These are phyloP conservation scores for Cercophora newfieldiana DNA, from an alignment of 495 filamentous ascomycete species.

Conservation along the genomic window DNA sequence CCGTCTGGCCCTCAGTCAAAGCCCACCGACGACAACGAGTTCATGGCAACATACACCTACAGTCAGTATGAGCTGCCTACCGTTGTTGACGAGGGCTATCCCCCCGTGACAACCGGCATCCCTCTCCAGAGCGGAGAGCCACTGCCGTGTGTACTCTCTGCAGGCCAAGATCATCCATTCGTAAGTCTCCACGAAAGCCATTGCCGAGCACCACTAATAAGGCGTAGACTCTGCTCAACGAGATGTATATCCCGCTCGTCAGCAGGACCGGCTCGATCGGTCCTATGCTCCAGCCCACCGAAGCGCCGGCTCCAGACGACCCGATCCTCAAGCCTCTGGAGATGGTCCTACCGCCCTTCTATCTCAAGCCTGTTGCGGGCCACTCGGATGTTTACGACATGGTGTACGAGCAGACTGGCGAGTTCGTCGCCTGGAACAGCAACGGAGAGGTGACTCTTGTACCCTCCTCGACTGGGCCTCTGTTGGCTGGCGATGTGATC, in stretches of 20 bases:
- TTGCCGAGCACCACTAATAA: neutral
- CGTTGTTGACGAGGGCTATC: neutral
- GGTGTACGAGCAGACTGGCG: neutral
- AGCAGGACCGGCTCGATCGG: constrained; percentile 8
- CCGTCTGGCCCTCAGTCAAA: neutral
- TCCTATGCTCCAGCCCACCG: constrained; percentile 1
- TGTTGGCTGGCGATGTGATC: neutral
- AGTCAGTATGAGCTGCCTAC: neutral
- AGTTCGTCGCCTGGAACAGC: neutral
- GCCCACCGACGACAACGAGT: constrained; percentile 4
- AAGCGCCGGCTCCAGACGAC: constrained; percentile 1
- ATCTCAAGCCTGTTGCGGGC: neutral
- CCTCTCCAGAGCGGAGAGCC: neutral
- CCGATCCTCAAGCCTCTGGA: constrained; percentile 7
- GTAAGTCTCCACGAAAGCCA: neutral
- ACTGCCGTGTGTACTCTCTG: neutral
- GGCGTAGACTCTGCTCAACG: neutral
- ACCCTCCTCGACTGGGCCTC: neutral
- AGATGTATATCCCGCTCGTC: constrained; percentile 5
- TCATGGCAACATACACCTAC: constrained; percentile 1
- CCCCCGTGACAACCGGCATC: neutral
- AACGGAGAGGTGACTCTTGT: constrained; percentile 4
- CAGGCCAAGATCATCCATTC: neutral
- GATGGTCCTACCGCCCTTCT: neutral
- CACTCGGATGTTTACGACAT: neutral